Evolutionary conservation across 805 yeast genomes (phyloP).

Genomic region (Pichia rugopelliculosa): DNA sequence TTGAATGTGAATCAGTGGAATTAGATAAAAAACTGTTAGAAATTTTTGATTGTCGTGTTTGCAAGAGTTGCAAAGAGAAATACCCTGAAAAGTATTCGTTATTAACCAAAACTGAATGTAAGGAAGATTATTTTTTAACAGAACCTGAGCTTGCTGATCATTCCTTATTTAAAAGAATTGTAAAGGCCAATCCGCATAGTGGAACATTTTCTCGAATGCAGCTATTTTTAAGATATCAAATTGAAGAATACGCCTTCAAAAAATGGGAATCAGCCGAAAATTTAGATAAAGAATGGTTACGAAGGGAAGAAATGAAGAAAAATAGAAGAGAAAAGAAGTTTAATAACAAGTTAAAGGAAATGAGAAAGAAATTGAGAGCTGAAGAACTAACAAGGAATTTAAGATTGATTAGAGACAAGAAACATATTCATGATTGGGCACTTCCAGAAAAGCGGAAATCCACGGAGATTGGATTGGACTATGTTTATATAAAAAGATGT

Average conservation of each 20-base stretch:
- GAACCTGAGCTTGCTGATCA: conserved; percentile 85
- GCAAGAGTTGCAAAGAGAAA: conserved; percentile 65
- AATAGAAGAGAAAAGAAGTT: conserved; percentile 73
- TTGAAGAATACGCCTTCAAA: conserved; percentile 86
- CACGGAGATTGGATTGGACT: conserved; percentile 12
- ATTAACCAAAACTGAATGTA: conserved; percentile 91
- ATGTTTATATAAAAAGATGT: conserved; percentile 54
- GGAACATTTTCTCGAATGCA: conserved; percentile 88
- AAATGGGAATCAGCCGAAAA: conserved; percentile 94
- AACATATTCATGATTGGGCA: conserved; percentile 74
- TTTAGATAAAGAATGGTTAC: conserved; percentile 85
- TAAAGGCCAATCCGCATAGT: conserved; percentile 92
- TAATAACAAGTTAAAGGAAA: conserved; percentile 69
- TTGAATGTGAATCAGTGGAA: conserved; percentile 76
- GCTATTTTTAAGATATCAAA: conserved; percentile 78
- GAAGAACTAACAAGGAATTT: conserved; percentile 74
- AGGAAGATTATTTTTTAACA: conserved; percentile 84
- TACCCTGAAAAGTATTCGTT: conserved; percentile 84
- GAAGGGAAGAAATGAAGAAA: conserved; percentile 66
- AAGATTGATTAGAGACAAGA: conserved; percentile 42
- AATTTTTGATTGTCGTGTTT: conserved; percentile 69
- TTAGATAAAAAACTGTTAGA: conserved; percentile 65
- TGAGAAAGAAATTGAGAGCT: conserved; percentile 89
- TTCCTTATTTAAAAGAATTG: conserved; percentile 62
- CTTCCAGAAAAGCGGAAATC: conserved; percentile 36